These are phyloP conservation scores for Talaromyces albobiverticillius DNA, from an alignment of 2,329 filamentous ascomycete genomes.

Conservation along the genomic window DNA sequence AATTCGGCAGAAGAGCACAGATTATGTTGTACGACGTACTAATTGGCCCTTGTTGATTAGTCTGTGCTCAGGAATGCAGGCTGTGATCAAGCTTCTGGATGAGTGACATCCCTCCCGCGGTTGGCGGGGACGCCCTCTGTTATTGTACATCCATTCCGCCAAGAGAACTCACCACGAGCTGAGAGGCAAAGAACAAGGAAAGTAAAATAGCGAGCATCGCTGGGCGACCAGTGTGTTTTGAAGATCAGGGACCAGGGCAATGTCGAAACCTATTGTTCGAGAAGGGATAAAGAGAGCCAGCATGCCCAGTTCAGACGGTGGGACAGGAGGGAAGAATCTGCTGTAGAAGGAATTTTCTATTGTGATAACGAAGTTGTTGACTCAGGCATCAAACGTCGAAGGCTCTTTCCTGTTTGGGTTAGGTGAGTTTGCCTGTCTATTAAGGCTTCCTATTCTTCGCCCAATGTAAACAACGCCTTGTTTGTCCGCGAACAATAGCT, in stretches of 20 bases:
- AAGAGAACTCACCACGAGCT: background rate
- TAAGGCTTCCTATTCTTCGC: no score
- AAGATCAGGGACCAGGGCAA: background rate
- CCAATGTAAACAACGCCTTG: background rate
- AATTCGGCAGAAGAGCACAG: background rate
- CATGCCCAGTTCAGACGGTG: background rate
- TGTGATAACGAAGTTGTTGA: no score
- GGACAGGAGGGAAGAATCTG: no score
- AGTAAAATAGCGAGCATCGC: background rate
- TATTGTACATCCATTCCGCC: constrained; percentile 11
- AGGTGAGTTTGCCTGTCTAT: background rate
- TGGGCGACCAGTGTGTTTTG: background rate
- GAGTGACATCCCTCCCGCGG: background rate
- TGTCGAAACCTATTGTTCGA: background rate
- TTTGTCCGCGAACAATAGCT: background rate
- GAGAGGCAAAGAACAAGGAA: background rate
- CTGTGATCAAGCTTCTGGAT: constrained; percentile 4
- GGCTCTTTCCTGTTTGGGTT: background rate
- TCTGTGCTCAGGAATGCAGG: constrained; percentile 7
- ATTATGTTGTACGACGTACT: no score
- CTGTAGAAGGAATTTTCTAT: no score
- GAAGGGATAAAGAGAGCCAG: constrained; percentile 5
- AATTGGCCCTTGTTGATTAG: background rate
- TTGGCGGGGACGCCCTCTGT: constrained; percentile 6
- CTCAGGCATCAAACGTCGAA: background rate